phyloP scores from a whole-genome alignment of 768 basidiomycete genomes.

The Tricholoma matsutake region DNA sequence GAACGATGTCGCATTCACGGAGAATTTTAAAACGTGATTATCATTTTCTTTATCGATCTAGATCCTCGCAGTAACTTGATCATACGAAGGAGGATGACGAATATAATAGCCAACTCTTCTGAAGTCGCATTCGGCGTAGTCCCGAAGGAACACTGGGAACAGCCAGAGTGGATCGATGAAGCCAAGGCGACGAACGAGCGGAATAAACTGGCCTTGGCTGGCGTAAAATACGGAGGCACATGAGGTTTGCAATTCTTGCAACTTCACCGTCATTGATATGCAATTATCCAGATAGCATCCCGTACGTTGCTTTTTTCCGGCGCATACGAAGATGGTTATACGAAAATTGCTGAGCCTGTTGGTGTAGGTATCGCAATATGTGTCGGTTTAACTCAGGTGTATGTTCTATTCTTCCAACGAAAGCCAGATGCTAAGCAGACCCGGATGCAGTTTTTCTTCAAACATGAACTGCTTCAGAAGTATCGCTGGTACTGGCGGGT shows the following conservation, averaged over 20 bases:
- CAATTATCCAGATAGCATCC: constrained; percentile 20
- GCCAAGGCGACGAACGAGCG: constrained; percentile 52
- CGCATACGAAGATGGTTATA: no score
- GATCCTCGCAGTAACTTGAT: not conserved
- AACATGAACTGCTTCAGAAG: constrained; percentile 60
- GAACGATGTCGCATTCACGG: constrained; percentile 79
- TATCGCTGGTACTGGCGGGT: constrained; percentile 78
- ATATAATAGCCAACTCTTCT: not conserved
- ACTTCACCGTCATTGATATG: not conserved
- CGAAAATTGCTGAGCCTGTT: constrained; percentile 15
- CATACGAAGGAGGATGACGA: not conserved
- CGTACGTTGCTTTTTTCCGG: constrained; percentile 22
- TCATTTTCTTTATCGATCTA: not conserved
- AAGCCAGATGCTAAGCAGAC: constrained; percentile 24
- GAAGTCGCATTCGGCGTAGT: constrained; percentile 58
- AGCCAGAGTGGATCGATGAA: constrained; percentile 80
- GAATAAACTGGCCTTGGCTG: constrained; percentile 55
- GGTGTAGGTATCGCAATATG: constrained; percentile 67
- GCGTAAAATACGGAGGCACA: constrained; percentile 44
- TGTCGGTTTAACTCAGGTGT: constrained; percentile 73
- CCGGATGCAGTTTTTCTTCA: constrained; percentile 62
- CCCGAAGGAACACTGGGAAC: constrained; percentile 68
- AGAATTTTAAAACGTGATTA: constrained; percentile 65
- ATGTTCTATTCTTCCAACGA: constrained; percentile 17
- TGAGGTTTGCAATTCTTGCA: constrained; percentile 1